Evolutionary conservation across 768 basidiomycete species (phyloP).

Genomic region (Auriscalpium microsporum): DNA sequence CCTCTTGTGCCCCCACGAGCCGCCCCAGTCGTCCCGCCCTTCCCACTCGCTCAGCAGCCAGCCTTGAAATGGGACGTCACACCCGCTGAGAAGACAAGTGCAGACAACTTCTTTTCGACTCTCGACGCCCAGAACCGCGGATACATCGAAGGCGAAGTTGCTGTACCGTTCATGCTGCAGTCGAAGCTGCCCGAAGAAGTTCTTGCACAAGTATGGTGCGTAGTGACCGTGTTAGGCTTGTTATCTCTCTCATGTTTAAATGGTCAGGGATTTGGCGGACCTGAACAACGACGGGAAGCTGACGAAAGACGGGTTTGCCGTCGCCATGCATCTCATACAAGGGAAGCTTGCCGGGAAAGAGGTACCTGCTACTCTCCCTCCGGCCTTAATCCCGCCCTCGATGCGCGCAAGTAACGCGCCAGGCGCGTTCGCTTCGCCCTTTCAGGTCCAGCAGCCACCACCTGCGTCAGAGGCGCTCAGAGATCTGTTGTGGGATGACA

Average conservation of each 20-base stretch:
- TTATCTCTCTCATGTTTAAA: neutral
- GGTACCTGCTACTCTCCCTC: conserved; percentile 63
- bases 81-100: conserved; percentile 62
- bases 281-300: conserved; percentile 80
- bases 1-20: conserved; percentile 21
- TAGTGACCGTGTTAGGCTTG: conserved; percentile 6
- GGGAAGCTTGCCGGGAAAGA: conserved; percentile 73
- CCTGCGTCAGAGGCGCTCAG: conserved; percentile 31
- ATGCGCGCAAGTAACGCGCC: conserved; percentile 41
- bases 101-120: conserved; percentile 75
- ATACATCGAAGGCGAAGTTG: conserved; percentile 86
- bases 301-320: conserved; percentile 88
- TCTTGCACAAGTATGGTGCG: conserved; percentile 89
- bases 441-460: conserved; percentile 21
- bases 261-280: conserved; percentile 83
- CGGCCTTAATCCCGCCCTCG: conserved; percentile 73
- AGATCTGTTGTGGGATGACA: conserved; percentile 39
- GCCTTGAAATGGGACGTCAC: conserved; percentile 75
- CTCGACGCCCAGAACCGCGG: conserved; percentile 71
- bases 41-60: conserved; percentile 7
- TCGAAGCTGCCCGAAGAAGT: conserved; percentile 74
- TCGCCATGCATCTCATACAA: conserved; percentile 91
- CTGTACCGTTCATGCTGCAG: conserved; percentile 92
- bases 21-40: conserved; percentile 16
- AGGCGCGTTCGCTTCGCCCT: conserved; percentile 19